Evolutionary conservation across 352 stramenopile genomes (phyloP), one percentile per base, ranked within the genome.

Genomic region (Globisporangium uncinulatum): DNA sequence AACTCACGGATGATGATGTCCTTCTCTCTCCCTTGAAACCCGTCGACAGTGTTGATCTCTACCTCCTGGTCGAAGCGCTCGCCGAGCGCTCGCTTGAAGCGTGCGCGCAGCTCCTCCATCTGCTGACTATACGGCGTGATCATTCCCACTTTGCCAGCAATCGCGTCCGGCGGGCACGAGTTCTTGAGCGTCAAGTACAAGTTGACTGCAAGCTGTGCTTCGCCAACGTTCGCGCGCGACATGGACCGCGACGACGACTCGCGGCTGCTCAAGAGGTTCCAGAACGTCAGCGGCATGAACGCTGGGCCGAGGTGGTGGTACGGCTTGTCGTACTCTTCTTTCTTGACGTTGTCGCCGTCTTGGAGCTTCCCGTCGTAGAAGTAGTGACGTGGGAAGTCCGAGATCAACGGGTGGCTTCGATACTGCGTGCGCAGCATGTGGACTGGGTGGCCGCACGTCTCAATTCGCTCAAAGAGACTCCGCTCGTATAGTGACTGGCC

Each of bases 1-100:
- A 49, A 87, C 79, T 43, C 80, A 94, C 85, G 58, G 54, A 96
- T 95, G 65, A 96, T 95, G 60, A 96, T 92, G 56, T 96, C 87
- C 65, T 96, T 96, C 44, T 96, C 86, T 41, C 86, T 76, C n/a
- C 87, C 90, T 65, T 97, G 90, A 52, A 97, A 96, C 5, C 89
- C 91, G 44, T 97, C 90, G 39, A 97, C 89, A 3, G 88, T 97
- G 59, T 95, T 97, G 69, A 97, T 89, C 68, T 97, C 90, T 3
- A 97, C 80, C 48, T 95, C 86, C 63, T 83, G 66, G 29, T 89
- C 73, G 45, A 74, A 95, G 4, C 70, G 73, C 13, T 91, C 75
- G n/a, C 80, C 83, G 14, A 92, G 66, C 11, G 68, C 62, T 17
- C 63, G 64, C 3, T 67, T 67, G 45, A 95, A 95, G 0, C 70